Evolutionary conservation across 2,329 filamentous ascomycete genomes (phyloP).

Genomic region (Colletotrichum sp.): DNA sequence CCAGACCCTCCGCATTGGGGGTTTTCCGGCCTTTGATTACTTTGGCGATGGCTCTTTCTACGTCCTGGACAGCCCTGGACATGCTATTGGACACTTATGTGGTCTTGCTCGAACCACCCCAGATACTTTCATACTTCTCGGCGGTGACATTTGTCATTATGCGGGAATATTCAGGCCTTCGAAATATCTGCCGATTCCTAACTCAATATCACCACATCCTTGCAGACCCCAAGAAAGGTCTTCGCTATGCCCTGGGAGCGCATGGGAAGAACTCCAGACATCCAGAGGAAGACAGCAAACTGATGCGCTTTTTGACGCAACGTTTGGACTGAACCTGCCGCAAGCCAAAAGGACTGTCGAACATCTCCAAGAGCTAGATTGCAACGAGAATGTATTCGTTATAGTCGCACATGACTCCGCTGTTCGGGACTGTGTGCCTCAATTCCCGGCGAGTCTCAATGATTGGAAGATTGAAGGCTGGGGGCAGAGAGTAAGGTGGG

Average conservation of each 20-base stretch:
- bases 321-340: constrained; percentile 26
- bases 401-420: constrained; percentile 29
- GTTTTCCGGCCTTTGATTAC: constrained; percentile 43
- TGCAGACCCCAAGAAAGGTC: constrained; percentile 2
- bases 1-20: constrained; percentile 34
- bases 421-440: constrained; percentile 21
- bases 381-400: constrained; percentile 26
- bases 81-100: constrained; percentile 45
- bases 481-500: constrained; percentile 25
- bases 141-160: constrained; percentile 47
- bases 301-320: constrained; percentile 27
- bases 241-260: constrained; percentile 22
- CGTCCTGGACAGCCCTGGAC: constrained; percentile 44
- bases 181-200: constrained; percentile 35
- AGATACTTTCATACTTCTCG: constrained; percentile 45
- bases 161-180: constrained; percentile 41
- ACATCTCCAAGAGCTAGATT: constrained; percentile 26
- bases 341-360: constrained; percentile 22
- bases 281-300: constrained; percentile 23
- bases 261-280: constrained; percentile 26
- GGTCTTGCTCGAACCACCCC: constrained; percentile 43
- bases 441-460: constrained; percentile 27
- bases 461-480: constrained; percentile 26
- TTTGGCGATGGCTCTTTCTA: constrained; percentile 48
- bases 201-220: constrained; percentile 28